These are phyloP conservation scores for Hymenoscyphus albidus DNA, from an alignment of 2,329 filamentous ascomycete genomes.

Conservation along the genomic window DNA sequence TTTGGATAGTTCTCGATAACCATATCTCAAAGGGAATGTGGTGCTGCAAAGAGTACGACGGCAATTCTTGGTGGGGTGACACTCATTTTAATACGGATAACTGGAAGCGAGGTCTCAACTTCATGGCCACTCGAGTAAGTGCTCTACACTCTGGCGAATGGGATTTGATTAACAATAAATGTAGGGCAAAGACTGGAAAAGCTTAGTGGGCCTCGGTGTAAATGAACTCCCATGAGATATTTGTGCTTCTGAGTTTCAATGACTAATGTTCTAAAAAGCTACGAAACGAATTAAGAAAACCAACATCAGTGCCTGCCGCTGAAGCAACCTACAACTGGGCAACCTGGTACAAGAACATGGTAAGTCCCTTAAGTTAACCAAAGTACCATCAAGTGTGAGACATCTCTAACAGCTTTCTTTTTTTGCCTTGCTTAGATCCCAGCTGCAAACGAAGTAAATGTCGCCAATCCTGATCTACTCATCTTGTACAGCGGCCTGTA, in stretches of 20 bases:
- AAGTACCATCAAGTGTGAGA: slow-evolving; percentile 29
- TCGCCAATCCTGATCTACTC: slow-evolving; percentile 34
- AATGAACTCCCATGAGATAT: background rate
- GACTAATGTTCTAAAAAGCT: background rate
- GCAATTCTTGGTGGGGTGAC: slow-evolving; percentile 58
- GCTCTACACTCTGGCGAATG: slow-evolving; percentile 17
- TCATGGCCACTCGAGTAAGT: slow-evolving; percentile 55
- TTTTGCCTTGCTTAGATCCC: background rate
- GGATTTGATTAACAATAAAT: background rate
- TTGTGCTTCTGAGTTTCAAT: background rate
- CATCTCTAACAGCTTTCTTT: background rate
- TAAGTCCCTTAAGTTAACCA: slow-evolving; percentile 24
- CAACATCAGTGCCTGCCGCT: slow-evolving; percentile 14
- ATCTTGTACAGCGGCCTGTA: slow-evolving; percentile 44
- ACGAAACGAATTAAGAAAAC: slow-evolving; percentile 12
- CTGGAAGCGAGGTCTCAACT: slow-evolving; percentile 55
- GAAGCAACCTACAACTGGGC: slow-evolving; percentile 40
- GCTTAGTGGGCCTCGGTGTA: slow-evolving; percentile 4
- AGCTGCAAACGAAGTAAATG: slow-evolving; percentile 2
- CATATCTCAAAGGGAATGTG: slow-evolving; percentile 55
- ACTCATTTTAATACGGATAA: slow-evolving; percentile 51
- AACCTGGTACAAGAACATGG: slow-evolving; percentile 41
- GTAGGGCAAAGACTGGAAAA: slow-evolving; percentile 6
- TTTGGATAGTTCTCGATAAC: slow-evolving; percentile 56
- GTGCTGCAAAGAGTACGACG: slow-evolving; percentile 52